Evolutionary conservation across 257 asterid species (phyloP).

Genomic region (Ilex asprella): DNA sequence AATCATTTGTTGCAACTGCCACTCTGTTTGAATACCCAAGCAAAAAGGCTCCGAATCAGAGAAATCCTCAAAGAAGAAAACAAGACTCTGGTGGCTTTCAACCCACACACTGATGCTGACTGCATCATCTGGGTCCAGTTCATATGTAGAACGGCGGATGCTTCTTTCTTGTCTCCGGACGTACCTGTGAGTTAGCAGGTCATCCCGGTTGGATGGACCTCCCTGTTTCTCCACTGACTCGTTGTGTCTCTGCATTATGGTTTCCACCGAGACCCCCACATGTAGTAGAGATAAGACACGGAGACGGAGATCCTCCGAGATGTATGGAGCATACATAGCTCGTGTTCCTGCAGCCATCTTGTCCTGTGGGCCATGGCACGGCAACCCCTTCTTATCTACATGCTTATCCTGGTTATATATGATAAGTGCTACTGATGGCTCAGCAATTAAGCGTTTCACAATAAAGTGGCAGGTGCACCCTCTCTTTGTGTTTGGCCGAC

Average conservation of each 20-base stretch:
- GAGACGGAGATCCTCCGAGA: conserved; percentile 91
- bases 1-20: conserved; percentile 99
- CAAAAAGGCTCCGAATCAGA: conserved; percentile 73
- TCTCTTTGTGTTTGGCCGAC: conserved; percentile 96
- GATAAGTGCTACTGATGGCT: conserved; percentile 83
- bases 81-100: conserved; percentile 54
- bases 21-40: conserved; percentile 93
- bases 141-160: conserved; percentile 62
- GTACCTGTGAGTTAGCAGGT: conserved; percentile 86
- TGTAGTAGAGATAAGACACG: conserved; percentile 77
- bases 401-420: conserved; percentile 85
- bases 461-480: conserved; percentile 96
- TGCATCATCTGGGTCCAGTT: conserved; percentile 78
- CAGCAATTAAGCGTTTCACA: conserved; percentile 84
- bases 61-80: conserved; percentile 81
- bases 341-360: conserved; percentile 84
- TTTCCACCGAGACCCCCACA: conserved; percentile 96
- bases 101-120: conserved; percentile 78
- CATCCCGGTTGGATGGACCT: conserved; percentile 91
- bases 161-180: conserved; percentile 94
- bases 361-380: conserved; percentile 95
- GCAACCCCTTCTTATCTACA: conserved; percentile 73
- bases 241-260: conserved; percentile 93
- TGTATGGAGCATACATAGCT: conserved; percentile 98
- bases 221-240: conserved; percentile 93